A percentile compares a stretch with the other conserved stretches of the same genome.
Evolutionary conservation across 805 yeast genomes (phyloP).

Genomic region (Wickerhamiella domercqiae): DNA sequence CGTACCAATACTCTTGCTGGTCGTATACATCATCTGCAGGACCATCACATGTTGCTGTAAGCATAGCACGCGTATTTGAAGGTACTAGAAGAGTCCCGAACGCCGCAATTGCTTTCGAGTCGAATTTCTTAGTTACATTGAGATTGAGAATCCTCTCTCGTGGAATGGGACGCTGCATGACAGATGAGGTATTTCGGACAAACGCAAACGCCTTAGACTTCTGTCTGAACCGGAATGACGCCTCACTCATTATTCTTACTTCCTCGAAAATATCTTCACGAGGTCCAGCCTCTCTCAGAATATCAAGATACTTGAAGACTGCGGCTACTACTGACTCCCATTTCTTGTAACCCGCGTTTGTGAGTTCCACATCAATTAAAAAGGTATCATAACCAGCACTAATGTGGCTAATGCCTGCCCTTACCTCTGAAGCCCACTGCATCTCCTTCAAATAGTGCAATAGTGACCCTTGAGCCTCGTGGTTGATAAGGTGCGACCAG

Average conservation of each 20-base stretch:
- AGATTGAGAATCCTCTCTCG: conserved; percentile 45
- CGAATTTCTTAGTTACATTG: conserved; percentile 41
- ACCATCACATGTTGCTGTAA: conserved; percentile 30
- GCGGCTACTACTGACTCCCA: conserved; percentile 45
- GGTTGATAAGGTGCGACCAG: conserved; percentile 74
- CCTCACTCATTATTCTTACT: conserved; percentile 46
- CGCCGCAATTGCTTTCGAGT: conserved; percentile 36
- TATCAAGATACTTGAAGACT: conserved; percentile 57
- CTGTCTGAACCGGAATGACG: conserved; percentile 67
- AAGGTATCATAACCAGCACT: conserved; percentile 52
- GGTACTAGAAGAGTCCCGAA: conserved; percentile 37
- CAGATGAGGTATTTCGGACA: conserved; percentile 50
- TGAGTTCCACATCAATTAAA: conserved; percentile 57
- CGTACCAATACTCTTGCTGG: conserved; percentile 70
- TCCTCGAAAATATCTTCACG: conserved; percentile 74
- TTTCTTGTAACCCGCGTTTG: conserved; percentile 46
- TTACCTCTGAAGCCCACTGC: conserved; percentile 68
- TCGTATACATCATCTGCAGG: conserved; percentile 33
- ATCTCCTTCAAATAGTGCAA: conserved; percentile 49
- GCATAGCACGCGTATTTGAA: conserved; percentile 42
- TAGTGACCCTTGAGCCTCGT: conserved; percentile 80
- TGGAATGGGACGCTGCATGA: conserved; percentile 51
- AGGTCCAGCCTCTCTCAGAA: conserved; percentile 44
- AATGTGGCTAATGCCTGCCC: conserved; percentile 47
- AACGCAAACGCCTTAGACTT: conserved; percentile 58